Conservation (phyloP, 1,139 yeast species). For the Diutina sp. region DNA sequence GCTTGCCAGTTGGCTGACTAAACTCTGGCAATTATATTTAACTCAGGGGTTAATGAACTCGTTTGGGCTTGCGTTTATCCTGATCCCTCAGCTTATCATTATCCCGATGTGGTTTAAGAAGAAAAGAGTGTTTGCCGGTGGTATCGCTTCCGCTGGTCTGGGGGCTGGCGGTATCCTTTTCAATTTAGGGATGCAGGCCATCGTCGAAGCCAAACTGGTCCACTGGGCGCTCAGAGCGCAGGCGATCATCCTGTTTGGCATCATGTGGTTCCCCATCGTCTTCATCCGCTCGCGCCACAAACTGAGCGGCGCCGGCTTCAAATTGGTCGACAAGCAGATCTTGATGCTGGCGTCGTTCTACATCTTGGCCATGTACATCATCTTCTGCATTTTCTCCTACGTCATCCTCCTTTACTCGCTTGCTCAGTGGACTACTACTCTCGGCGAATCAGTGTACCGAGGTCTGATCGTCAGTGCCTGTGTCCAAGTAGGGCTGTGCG, state of each 20-base stretch:
- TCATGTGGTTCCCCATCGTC: slow-evolving; percentile 17
- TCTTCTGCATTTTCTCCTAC: slow-evolving; percentile 15
- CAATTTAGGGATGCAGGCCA: slow-evolving; percentile 23
- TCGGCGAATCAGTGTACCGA: slow-evolving; percentile 23
- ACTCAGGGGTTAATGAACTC: slow-evolving; percentile 42
- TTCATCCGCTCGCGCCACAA: slow-evolving; percentile 14
- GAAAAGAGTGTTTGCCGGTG: slow-evolving; percentile 12
- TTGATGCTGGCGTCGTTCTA: slow-evolving; percentile 17
- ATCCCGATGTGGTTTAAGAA: slow-evolving; percentile 9
- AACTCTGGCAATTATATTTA: slow-evolving; percentile 38
- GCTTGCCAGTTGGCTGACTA: slow-evolving; percentile 39
- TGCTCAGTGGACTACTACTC: slow-evolving; percentile 17
- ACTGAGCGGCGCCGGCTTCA: slow-evolving; percentile 11
- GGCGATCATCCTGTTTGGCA: slow-evolving; percentile 21
- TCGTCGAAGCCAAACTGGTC: slow-evolving; percentile 15
- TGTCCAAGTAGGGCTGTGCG: slow-evolving; percentile 29
- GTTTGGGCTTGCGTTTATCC: slow-evolving; percentile 31
- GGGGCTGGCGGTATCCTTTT: slow-evolving; percentile 50
- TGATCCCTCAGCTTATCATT: slow-evolving; percentile 18
- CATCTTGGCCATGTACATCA: slow-evolving; percentile 14
- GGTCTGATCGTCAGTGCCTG: slow-evolving; percentile 41
- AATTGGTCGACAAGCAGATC: slow-evolving; percentile 12
- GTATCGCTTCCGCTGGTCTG: slow-evolving; percentile 47
- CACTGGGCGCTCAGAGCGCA: slow-evolving; percentile 32
- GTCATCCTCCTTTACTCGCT: slow-evolving; percentile 24